These are phyloP conservation scores for Polygonum aviculare DNA, from an alignment of 148 eudicot genomes.

Conservation along the genomic window DNA sequence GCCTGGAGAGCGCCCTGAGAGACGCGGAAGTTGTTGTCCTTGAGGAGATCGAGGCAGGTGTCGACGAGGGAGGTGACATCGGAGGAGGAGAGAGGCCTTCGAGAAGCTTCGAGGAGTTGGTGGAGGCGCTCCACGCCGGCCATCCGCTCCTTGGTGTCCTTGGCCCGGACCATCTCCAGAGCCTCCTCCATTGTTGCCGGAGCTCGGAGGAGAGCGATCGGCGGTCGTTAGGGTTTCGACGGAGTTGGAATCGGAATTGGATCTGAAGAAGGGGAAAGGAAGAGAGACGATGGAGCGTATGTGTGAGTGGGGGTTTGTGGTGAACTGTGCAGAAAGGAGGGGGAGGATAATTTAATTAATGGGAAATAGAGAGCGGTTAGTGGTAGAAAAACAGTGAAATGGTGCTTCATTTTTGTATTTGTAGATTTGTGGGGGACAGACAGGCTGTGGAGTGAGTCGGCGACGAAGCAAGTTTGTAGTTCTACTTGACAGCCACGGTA, in stretches of 20 bases:
- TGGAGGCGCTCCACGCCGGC: slow-evolving; percentile 89
- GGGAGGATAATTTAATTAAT: not conserved
- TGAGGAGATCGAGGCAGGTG: slow-evolving; percentile 87
- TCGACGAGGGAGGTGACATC: slow-evolving; percentile 84
- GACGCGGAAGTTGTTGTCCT: slow-evolving; percentile 76
- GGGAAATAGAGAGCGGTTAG: not conserved
- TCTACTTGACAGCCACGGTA: too few species aligned
- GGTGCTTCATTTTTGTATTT: not conserved
- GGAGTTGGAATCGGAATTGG: slow-evolving; percentile 19
- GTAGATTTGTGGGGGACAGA: not conserved
- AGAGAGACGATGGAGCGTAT: not conserved
- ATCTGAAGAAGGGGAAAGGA: slow-evolving; percentile 20
- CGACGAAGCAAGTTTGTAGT: too few species aligned
- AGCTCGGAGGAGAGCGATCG: not conserved
- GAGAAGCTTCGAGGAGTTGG: slow-evolving; percentile 77
- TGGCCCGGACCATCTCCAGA: slow-evolving; percentile 58
- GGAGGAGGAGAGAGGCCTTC: slow-evolving; percentile 50
- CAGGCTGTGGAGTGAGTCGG: not conserved
- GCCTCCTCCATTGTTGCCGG: slow-evolving; percentile 71
- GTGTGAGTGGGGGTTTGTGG: not conserved
- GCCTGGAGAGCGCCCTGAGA: slow-evolving; percentile 78
- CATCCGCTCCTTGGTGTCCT: slow-evolving; percentile 95
- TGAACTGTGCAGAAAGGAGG: slow-evolving; percentile 6
- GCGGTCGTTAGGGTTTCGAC: slow-evolving; percentile 12
- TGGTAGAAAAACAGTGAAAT: not conserved